Percentiles rank a stretch among this genome's conserved stretches.
These are phyloP conservation scores for Rubus parviflorus DNA, from an alignment of 306 rosid genomes.

Conservation along the genomic window DNA sequence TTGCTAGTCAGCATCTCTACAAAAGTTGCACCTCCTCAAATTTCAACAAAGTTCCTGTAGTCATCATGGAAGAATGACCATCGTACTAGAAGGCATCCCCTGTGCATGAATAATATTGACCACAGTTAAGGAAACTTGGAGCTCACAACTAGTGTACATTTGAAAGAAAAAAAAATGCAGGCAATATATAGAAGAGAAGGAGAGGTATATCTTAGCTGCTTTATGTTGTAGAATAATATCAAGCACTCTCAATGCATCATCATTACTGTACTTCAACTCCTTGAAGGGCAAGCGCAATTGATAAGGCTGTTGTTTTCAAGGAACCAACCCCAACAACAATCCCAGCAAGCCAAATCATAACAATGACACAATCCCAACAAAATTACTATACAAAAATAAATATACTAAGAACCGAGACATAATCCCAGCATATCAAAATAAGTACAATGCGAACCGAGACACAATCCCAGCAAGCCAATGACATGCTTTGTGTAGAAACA, in stretches of 20 bases:
- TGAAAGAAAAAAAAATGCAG: not conserved
- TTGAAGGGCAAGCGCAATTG: slow-evolving; percentile 47
- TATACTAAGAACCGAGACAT: too few species aligned
- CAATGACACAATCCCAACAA: too few species aligned
- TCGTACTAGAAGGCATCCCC: slow-evolving; percentile 87
- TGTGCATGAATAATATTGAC: slow-evolving; percentile 30
- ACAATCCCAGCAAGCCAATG: too few species aligned
- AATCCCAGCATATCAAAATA: too few species aligned
- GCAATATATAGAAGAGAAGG: slow-evolving; percentile 3
- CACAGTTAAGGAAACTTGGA: slow-evolving; percentile 27
- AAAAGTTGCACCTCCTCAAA: slow-evolving; percentile 69
- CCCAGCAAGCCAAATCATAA: too few species aligned
- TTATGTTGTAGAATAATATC: slow-evolving; percentile 77
- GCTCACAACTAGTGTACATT: slow-evolving; percentile 20
- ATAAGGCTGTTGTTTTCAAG: not conserved
- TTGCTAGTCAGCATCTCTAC: too few species aligned
- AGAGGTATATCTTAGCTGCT: slow-evolving; percentile 66
- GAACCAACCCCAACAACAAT: too few species aligned
- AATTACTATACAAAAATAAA: too few species aligned
- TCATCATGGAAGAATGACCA: slow-evolving; percentile 87
- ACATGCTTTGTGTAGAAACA: too few species aligned
- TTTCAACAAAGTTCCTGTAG: slow-evolving; percentile 52
- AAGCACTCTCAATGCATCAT: slow-evolving; percentile 85
- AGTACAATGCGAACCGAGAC: too few species aligned
- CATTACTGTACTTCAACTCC: slow-evolving; percentile 56